These are phyloP conservation scores for Orobanche coerulescens DNA, from an alignment of 257 asterid species.

Conservation along the genomic window DNA sequence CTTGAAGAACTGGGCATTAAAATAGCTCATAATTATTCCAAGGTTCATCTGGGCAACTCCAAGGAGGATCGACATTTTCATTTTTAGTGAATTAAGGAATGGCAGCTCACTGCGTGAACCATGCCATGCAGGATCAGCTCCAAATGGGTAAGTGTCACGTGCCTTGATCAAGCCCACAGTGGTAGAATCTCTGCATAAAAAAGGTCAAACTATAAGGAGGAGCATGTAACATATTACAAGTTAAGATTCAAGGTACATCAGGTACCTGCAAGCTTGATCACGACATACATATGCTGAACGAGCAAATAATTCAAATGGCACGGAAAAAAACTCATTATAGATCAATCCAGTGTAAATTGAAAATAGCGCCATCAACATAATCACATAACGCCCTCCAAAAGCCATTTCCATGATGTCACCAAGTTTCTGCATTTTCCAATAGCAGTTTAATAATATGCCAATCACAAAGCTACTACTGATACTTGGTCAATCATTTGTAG, in stretches of 20 bases:
- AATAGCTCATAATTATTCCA: constrained; percentile 86
- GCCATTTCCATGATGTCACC: constrained; percentile 98
- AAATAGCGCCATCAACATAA: constrained; percentile 85
- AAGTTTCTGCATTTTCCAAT: constrained; percentile 68
- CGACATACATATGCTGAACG: constrained; percentile 87
- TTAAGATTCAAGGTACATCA: constrained; percentile 17
- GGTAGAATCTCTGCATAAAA: constrained; percentile 66
- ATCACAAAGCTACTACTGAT: constrained; percentile 9
- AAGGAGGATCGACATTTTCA: constrained; percentile 97
- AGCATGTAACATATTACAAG: constrained; percentile 20
- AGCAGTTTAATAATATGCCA: constrained; percentile 18
- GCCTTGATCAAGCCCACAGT: constrained; percentile 80
- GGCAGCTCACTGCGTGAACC: constrained; percentile 95
- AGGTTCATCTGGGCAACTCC: constrained; percentile 99
- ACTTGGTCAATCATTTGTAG: too few relatives aligned
- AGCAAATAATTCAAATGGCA: constrained; percentile 82
- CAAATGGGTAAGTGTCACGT: constrained; percentile 85
- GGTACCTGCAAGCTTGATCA: constrained; percentile 85
- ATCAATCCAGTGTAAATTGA: constrained; percentile 94
- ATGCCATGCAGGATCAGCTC: constrained; percentile 97
- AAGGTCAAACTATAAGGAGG: constrained; percentile 15
- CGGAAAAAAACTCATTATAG: constrained; percentile 91
- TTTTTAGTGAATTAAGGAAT: constrained; percentile 84
- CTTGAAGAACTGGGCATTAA: constrained; percentile 74
- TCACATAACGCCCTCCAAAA: constrained; percentile 95